phyloP scores from a whole-genome alignment of 1,139 yeast species.

The Saccharomyces pastorianus region DNA sequence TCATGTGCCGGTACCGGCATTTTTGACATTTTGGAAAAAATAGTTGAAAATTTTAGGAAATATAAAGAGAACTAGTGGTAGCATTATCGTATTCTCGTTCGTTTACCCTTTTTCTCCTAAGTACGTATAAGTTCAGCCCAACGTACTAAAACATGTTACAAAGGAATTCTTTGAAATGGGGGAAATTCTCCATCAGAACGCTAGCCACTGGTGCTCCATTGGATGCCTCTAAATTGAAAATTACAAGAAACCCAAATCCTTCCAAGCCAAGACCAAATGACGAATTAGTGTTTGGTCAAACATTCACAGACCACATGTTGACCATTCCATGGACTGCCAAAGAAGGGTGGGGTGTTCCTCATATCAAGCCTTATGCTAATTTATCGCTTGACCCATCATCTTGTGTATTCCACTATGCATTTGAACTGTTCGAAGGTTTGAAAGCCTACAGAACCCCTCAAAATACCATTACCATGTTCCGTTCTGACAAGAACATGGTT shows the following conservation, averaged over 20 bases:
- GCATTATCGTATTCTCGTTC: no score
- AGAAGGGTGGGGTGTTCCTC: slow-evolving; percentile 78
- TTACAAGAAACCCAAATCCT: slow-evolving; percentile 53
- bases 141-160: background rate
- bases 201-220: slow-evolving; percentile 35
- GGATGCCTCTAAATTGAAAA: slow-evolving; percentile 59
- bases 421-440: slow-evolving; percentile 89
- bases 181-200: background rate
- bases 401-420: slow-evolving; percentile 85
- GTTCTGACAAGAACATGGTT: slow-evolving; percentile 82
- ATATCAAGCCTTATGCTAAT: slow-evolving; percentile 73
- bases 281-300: slow-evolving; percentile 70
- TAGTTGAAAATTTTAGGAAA: no score
- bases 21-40: no score
- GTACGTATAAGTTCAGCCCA: background rate
- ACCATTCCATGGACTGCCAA: slow-evolving; percentile 70
- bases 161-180: background rate
- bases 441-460: slow-evolving; percentile 76
- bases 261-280: slow-evolving; percentile 63
- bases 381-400: slow-evolving; percentile 75
- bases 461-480: slow-evolving; percentile 67
- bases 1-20: no score
- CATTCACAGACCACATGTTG: slow-evolving; percentile 84
- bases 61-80: no score
- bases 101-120: background rate